phyloP scores from a whole-genome alignment of 2,329 filamentous ascomycete genomes.

The Aspergillus proliferans region DNA sequence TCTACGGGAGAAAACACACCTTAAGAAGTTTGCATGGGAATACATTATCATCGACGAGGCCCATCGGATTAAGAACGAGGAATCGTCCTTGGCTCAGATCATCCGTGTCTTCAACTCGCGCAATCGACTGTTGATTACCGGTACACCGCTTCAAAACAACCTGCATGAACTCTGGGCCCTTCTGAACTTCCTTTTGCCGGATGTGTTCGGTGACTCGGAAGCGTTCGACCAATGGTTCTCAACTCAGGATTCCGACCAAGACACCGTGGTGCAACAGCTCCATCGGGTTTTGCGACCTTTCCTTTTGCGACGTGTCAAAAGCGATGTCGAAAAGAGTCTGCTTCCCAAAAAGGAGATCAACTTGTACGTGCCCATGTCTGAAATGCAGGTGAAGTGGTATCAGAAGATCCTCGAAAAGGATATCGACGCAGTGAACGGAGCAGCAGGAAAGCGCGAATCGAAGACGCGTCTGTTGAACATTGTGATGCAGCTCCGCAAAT shows the following conservation, averaged over 20 bases:
- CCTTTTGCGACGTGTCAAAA: constrained; percentile 90
- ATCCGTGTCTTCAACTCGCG: constrained; percentile 94
- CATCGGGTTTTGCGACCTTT: constrained; percentile 91
- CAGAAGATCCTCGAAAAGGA: constrained; percentile 98
- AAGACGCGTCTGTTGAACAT: constrained; percentile 97
- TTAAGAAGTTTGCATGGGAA: constrained; percentile 98
- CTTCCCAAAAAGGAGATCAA: constrained; percentile 97
- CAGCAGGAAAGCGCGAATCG: constrained; percentile 90
- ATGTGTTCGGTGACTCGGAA: constrained; percentile 93
- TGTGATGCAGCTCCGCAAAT: constrained; percentile 98
- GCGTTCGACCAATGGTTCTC: constrained; percentile 99
- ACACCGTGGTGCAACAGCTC: constrained; percentile 91
- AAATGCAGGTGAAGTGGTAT: constrained; percentile 99
- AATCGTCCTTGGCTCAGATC: constrained; percentile 92
- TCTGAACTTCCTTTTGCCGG: constrained; percentile 93
- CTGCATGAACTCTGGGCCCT: constrained; percentile 96
- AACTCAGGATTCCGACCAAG: constrained; percentile 80
- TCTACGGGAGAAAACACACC: constrained; percentile 81
- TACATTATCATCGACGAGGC: constrained; percentile 99
- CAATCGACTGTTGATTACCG: constrained; percentile 91
- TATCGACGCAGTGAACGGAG: constrained; percentile 96
- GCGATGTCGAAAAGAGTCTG: constrained; percentile 94
- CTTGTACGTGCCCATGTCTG: constrained; percentile 94
- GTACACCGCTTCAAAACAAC: constrained; percentile 96
- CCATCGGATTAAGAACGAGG: constrained; percentile 98